phyloP scores from a whole-genome alignment of 2,329 filamentous ascomycete genomes.

The Penicillium expansum region DNA sequence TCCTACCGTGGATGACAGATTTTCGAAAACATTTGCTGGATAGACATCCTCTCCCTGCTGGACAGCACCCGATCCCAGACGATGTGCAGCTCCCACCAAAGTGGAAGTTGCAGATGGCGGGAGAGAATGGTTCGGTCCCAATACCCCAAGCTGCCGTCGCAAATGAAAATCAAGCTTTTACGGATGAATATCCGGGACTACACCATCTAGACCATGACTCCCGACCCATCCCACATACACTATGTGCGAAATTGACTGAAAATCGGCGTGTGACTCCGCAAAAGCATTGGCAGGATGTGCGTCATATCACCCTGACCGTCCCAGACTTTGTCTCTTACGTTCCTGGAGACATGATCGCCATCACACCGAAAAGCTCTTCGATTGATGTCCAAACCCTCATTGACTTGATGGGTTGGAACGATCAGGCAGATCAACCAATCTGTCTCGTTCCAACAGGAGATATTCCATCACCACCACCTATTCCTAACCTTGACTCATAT shows the following conservation, averaged over 20 bases:
- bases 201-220: conserved; percentile 41
- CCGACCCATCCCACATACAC: conserved; percentile 58
- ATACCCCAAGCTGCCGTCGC: background rate
- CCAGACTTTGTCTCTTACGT: conserved; percentile 48
- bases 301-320: conserved; percentile 64
- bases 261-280: conserved; percentile 73
- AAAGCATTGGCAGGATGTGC: conserved; percentile 91
- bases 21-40: conserved; percentile 66
- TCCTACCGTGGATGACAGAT: conserved; percentile 71
- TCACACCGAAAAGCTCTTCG: conserved; percentile 85
- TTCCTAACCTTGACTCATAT: conserved; percentile 37
- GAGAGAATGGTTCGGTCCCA: background rate
- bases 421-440: conserved; percentile 69
- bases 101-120: conserved; percentile 53
- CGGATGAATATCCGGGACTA: conserved; percentile 22
- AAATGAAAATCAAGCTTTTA: conserved; percentile 4
- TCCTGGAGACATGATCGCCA: conserved; percentile 76
- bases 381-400: conserved; percentile 77
- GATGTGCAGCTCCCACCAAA: conserved; percentile 73
- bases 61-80: conserved; percentile 67
- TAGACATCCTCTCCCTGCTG: conserved; percentile 66
- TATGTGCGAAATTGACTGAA: conserved; percentile 57
- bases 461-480: conserved; percentile 28
- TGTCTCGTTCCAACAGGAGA: conserved; percentile 44
- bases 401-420: conserved; percentile 72